Conservation (phyloP, 1,284 basidiomycete species). For the Paramarasmius palmivorus region DNA sequence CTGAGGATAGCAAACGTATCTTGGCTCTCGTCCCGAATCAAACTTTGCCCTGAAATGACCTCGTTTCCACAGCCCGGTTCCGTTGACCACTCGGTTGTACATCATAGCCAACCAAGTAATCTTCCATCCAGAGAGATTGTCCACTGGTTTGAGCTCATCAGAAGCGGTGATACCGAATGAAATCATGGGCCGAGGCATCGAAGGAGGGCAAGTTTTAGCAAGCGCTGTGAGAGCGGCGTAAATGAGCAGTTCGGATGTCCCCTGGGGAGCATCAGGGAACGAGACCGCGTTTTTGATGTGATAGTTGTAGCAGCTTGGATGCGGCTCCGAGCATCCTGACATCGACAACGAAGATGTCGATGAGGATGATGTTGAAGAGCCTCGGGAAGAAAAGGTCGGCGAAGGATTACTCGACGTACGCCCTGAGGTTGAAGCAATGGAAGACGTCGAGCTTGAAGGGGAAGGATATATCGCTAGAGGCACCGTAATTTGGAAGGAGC, state of each 20-base stretch:
- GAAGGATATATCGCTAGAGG: neutral
- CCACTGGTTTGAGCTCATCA: conserved; percentile 32
- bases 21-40: conserved; percentile 34
- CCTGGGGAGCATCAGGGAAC: conserved; percentile 45
- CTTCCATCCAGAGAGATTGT: conserved; percentile 45
- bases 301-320: conserved; percentile 26
- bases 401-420: neutral
- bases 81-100: conserved; percentile 36
- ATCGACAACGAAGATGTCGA: neutral
- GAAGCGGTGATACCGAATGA: conserved; percentile 46
- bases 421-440: neutral
- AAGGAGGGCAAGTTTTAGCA: conserved; percentile 16
- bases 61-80: conserved; percentile 35
- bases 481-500: conserved; percentile 5
- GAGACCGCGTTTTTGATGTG: conserved; percentile 48
- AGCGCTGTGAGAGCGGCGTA: conserved; percentile 39
- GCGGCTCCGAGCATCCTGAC: neutral
- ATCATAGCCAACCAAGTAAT: conserved; percentile 38
- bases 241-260: conserved; percentile 48
- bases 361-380: neutral
- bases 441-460: neutral
- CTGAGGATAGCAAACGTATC: conserved; percentile 47
- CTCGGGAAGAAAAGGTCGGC: neutral
- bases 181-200: conserved; percentile 25
- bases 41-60: conserved; percentile 49